Evolutionary conservation across 1,139 yeast species (phyloP).

Genomic region (Scheffersomyces lignicola): DNA sequence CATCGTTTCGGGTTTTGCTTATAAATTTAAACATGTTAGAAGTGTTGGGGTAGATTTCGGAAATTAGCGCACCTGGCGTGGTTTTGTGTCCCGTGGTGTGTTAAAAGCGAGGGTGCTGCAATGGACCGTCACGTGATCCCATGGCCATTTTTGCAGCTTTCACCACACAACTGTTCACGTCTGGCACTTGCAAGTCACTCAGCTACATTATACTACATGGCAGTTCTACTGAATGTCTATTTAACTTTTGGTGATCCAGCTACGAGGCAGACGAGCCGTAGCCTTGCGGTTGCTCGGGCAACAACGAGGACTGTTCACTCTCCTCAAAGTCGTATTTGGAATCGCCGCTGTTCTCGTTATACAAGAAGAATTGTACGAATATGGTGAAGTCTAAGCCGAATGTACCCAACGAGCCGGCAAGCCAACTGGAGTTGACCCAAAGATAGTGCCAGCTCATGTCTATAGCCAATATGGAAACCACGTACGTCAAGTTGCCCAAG

Average conservation of each 20-base stretch:
- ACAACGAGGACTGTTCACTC: conserved; percentile 11
- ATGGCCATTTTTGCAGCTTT: no score
- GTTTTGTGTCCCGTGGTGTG: no score
- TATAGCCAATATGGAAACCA: conserved; percentile 76
- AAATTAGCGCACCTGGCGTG: no score
- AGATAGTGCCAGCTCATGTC: conserved; percentile 70
- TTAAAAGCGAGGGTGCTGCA: no score
- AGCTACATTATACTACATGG: no score
- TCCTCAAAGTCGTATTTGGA: conserved; percentile 8
- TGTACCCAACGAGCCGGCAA: conserved; percentile 90
- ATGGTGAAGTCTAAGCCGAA: conserved; percentile 79
- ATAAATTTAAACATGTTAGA: no score
- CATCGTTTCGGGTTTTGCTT: no score
- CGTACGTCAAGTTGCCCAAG: conserved; percentile 87
- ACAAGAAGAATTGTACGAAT: conserved; percentile 82
- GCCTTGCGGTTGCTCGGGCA: conserved; percentile 1
- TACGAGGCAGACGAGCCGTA: not conserved
- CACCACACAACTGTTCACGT: no score
- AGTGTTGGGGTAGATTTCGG: no score
- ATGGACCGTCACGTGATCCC: no score
- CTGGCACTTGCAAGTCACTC: no score
- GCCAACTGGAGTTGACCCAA: conserved; percentile 85
- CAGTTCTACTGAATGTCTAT: no score
- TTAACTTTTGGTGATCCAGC: not conserved
- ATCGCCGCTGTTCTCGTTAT: conserved; percentile 43